phyloP scores from a whole-genome alignment of 2,329 filamentous ascomycete species.

The Aspergillus cejpii region DNA sequence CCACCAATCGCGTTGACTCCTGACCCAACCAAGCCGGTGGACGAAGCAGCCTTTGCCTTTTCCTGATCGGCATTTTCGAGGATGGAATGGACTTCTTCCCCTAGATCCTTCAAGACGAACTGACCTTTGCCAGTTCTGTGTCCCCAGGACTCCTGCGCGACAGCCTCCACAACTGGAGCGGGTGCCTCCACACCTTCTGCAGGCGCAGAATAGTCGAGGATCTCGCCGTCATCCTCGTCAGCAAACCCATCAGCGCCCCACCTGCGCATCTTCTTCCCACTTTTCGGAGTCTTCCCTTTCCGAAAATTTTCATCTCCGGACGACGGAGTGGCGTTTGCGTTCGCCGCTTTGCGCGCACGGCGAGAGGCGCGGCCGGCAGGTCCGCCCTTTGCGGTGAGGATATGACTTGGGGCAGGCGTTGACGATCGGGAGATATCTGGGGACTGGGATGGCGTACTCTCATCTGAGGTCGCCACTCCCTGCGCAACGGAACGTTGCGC shows the following conservation, averaged over 20 bases:
- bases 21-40: conserved; percentile 65
- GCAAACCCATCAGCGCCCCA: conserved; percentile 88
- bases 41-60: conserved; percentile 43
- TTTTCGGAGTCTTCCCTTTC: conserved; percentile 49
- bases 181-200: conserved; percentile 52
- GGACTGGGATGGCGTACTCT: conserved; percentile 62
- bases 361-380: conserved; percentile 72
- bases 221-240: conserved; percentile 71
- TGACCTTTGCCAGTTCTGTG: conserved; percentile 78
- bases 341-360: conserved; percentile 65
- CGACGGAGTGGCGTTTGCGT: conserved; percentile 48
- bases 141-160: conserved; percentile 77
- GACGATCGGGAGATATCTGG: conserved; percentile 72
- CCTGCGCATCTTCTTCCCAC: conserved; percentile 74
- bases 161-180: conserved; percentile 59
- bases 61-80: conserved; percentile 70
- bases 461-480: conserved; percentile 49
- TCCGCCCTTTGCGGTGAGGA: conserved; percentile 66
- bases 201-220: conserved; percentile 81
- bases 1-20: conserved; percentile 77
- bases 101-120: conserved; percentile 87
- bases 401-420: conserved; percentile 61
- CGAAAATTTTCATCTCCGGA: conserved; percentile 75
- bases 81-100: conserved; percentile 87
- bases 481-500: conserved; percentile 43